Evolutionary conservation across 192 early-diverging fungal species (phyloP), one percentile per base, ranked within the genome.

Genomic region (Coemansia sp.): DNA sequence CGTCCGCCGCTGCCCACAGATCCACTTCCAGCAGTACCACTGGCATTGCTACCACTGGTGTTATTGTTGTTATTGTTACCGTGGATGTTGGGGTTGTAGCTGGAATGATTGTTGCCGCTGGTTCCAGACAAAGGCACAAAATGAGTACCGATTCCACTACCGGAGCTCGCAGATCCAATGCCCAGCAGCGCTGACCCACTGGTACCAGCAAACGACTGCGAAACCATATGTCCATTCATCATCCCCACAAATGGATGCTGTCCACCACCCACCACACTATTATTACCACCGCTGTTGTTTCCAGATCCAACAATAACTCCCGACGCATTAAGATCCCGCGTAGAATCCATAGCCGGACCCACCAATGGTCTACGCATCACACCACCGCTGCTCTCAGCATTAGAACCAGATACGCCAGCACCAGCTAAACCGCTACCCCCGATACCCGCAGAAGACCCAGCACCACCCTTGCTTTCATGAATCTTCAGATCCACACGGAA

Each of bases 401-500:
- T 16, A 51, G n/a, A 51, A 17, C 49, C 48, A 50, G 36, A 5
- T 11, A 38, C 36, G 36, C 36, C 36, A 38, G 16, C n/a, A 7
- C 8, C 25, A 4, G 50, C 50, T 18, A 18, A 18, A 18, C 50
- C 50, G 18, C 8, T 20, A 25, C n/a, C 20, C 18, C 18, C 7
- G 50, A 7, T 7, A 25, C n/a, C 50, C n/a, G 22, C 20, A 7
- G 50, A 10, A 20, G n/a, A 52, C 2, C 20, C 7, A 36, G 31
- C 60, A 18, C 8, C 31, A 54, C 54, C 32, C 22, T 38, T 83
- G 40, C 33, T 64, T 12, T 84, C 75, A 12, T 86, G 84, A 12
- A 80, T 65, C 30, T 75, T 66, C 54, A 84, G 36, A 65, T 92
- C 91, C n/a, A 86, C 55, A 38, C 83, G 72, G 18, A 66, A 65